Evolutionary conservation across 2,329 filamentous ascomycete species (phyloP).

Genomic region (Nigrospora oryzae): DNA sequence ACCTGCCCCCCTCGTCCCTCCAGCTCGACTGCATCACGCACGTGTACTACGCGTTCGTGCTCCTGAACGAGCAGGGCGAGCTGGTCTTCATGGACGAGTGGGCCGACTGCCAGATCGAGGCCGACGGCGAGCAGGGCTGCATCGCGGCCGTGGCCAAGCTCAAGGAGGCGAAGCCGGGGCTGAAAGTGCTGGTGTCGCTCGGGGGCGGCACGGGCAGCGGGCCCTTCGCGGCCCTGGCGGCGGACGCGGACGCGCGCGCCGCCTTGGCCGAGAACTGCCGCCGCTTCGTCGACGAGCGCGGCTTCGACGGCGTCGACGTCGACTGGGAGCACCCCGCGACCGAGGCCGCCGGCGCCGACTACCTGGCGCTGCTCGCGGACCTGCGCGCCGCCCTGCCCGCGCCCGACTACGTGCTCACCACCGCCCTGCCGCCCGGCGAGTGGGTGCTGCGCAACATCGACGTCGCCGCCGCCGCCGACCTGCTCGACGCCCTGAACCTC

Average conservation of each 20-base stretch:
- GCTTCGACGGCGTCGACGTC: slow-evolving; percentile 58
- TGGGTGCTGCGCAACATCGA: slow-evolving; percentile 56
- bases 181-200: slow-evolving; percentile 55
- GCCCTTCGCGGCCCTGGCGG: slow-evolving; percentile 50
- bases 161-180: slow-evolving; percentile 44
- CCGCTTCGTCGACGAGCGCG: slow-evolving; percentile 45
- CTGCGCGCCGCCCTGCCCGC: slow-evolving; percentile 46
- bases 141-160: slow-evolving; percentile 49
- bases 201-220: slow-evolving; percentile 57
- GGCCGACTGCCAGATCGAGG: slow-evolving; percentile 51
- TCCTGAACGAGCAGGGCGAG: slow-evolving; percentile 23
- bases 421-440: slow-evolving; percentile 53
- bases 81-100: slow-evolving; percentile 53
- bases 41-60: slow-evolving; percentile 53
- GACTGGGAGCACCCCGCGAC: slow-evolving; percentile 61
- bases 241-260: slow-evolving; percentile 33
- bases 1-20: slow-evolving; percentile 44
- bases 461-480: slow-evolving; percentile 35
- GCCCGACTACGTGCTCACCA: slow-evolving; percentile 48
- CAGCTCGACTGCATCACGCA: slow-evolving; percentile 46
- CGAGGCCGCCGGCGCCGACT: slow-evolving; percentile 45
- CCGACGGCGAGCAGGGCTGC: slow-evolving; percentile 52
- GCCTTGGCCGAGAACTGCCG: slow-evolving; percentile 47
- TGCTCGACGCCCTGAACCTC: slow-evolving; percentile 56
- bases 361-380: slow-evolving; percentile 44